These are phyloP conservation scores for Pichia kudriavzevii DNA, from an alignment of 1,139 yeast species.

Conservation along the genomic window DNA sequence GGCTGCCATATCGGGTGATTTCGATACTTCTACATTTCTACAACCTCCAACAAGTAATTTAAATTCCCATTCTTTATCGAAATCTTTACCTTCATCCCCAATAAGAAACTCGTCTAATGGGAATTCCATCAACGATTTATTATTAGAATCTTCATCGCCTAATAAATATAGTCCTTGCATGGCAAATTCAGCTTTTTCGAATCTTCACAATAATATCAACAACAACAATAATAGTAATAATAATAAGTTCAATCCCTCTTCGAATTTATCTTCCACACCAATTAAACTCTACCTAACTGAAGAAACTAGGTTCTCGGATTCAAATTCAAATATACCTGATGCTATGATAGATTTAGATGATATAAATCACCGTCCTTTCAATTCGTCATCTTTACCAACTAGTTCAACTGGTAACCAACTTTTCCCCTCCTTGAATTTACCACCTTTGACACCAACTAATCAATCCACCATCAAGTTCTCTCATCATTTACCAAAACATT, in stretches of 20 bases:
- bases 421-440: not conserved
- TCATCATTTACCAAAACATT: conserved; percentile 22
- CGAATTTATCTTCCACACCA: conserved; percentile 9
- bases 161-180: not conserved
- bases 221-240: not conserved
- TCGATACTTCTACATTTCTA: conserved; percentile 33
- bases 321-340: conserved; percentile 23
- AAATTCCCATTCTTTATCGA: conserved; percentile 4
- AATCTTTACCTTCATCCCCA: conserved; percentile 13
- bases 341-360: conserved; percentile 30
- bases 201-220: too few species aligned
- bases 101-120: conserved; percentile 1
- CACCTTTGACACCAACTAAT: conserved; percentile 1
- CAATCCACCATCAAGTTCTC: conserved; percentile 5
- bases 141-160: too few species aligned
- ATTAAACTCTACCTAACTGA: conserved; percentile 27
- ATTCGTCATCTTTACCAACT: conserved; percentile 3
- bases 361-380: conserved; percentile 13
- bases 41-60: conserved; percentile 7
- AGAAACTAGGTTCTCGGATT: conserved; percentile 22
- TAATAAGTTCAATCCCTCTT: conserved; percentile 1
- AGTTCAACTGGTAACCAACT: not conserved
- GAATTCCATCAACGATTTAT: not conserved
- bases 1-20: conserved; percentile 69
- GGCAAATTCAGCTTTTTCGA: too few species aligned